Conservation (phyloP, 2,329 filamentous ascomycete genomes). For the Paecilomyces fulvus region DNA sequence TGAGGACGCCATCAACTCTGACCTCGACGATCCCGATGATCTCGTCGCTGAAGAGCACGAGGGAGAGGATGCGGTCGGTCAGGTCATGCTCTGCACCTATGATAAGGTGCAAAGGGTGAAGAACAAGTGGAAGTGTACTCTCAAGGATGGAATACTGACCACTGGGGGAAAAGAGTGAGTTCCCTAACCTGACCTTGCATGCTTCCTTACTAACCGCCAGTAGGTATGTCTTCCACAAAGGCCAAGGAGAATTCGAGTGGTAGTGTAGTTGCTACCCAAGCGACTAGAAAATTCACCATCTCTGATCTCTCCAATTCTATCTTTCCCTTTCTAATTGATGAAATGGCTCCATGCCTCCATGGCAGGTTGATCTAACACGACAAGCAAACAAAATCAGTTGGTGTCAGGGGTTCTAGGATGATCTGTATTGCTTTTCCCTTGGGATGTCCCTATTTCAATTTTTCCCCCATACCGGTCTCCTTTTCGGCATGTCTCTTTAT, state of each 20-base stretch:
- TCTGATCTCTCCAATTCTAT: not conserved
- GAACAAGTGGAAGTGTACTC: constrained; percentile 99
- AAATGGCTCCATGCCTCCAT: not conserved
- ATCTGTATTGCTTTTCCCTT: not conserved
- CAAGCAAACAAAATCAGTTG: not conserved
- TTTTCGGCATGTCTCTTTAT: not conserved
- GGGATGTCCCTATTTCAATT: not conserved
- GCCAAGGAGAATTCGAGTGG: constrained; percentile 96
- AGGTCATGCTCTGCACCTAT: constrained; percentile 98
- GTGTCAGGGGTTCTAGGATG: not conserved
- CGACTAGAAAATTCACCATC: not conserved
- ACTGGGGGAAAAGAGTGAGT: constrained; percentile 82
- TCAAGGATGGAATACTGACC: constrained; percentile 92
- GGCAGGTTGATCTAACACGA: not conserved
- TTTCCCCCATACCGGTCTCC: not conserved
- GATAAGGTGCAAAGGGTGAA: constrained; percentile 99
- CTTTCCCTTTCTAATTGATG: not conserved
- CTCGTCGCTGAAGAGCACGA: constrained; percentile 75
- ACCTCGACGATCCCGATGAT: constrained; percentile 91
- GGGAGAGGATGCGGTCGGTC: constrained; percentile 71
- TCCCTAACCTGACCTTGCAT: no score
- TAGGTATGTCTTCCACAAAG: constrained; percentile 93
- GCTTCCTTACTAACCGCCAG: constrained; percentile 15
- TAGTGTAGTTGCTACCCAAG: constrained; percentile 37
- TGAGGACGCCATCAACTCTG: constrained; percentile 96